Percentiles rank a stretch among this genome's conserved stretches.
phyloP scores from a whole-genome alignment of 495 filamentous ascomycete species.

The Hypoxylon lienhwacheense region DNA sequence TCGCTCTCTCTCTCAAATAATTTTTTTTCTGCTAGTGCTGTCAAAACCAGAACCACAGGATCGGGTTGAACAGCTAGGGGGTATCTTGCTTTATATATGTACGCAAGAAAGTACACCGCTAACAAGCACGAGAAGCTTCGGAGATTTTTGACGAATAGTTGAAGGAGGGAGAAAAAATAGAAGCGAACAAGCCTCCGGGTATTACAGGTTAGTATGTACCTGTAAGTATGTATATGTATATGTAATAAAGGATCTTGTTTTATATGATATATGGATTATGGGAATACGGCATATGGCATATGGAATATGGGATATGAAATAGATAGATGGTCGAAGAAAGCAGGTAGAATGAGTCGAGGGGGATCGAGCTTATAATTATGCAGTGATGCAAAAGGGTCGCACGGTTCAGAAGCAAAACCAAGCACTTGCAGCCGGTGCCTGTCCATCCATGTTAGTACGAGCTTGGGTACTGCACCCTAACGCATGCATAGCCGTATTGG shows the following conservation, averaged over 20 bases:
- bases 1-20: conserved; percentile 18
- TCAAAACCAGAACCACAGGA: conserved; percentile 9
- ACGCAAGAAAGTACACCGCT: conserved; percentile 9
- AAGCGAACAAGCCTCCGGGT: too few species aligned
- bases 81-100: conserved; percentile 22
- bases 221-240: too few species aligned
- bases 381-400: conserved; percentile 29
- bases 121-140: conserved; percentile 19
- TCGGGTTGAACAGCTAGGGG: not conserved
- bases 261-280: too few species aligned
- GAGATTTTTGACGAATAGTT: conserved; percentile 27
- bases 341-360: conserved; percentile 25
- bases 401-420: conserved; percentile 34
- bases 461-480: conserved; percentile 25
- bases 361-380: conserved; percentile 33
- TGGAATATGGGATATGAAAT: conserved; percentile 29
- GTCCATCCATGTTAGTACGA: conserved; percentile 32
- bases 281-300: too few species aligned
- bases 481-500: conserved; percentile 20
- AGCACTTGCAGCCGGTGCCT: conserved; percentile 28
- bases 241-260: too few species aligned
- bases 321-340: conserved; percentile 16
- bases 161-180: conserved; percentile 16
- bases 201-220: too few species aligned
- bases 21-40: conserved; percentile 9